phyloP scores from a whole-genome alignment of 1,284 basidiomycete genomes.

The Sanguinoderma infundibulare region DNA sequence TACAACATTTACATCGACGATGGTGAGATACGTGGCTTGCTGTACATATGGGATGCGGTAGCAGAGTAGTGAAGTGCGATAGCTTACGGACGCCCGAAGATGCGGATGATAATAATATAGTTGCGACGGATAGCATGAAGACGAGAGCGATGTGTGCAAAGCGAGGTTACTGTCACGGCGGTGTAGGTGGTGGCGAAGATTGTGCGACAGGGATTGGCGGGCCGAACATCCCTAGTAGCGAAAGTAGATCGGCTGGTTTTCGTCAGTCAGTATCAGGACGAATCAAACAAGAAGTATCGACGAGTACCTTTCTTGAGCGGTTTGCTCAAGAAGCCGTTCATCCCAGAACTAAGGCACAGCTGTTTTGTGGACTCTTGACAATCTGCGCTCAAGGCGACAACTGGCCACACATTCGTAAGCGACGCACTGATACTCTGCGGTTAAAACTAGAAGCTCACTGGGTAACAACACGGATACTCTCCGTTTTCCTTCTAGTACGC shows the following conservation, averaged over 20 bases:
- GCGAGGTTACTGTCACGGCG: conserved; percentile 2
- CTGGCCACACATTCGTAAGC: conserved; percentile 39
- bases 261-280: neutral
- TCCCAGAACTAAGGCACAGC: conserved; percentile 71
- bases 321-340: conserved; percentile 76
- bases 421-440: neutral
- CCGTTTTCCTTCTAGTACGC: conserved; percentile 59
- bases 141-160: neutral
- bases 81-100: conserved; percentile 3
- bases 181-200: conserved; percentile 19
- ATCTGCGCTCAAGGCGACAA: conserved; percentile 73
- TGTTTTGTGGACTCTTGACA: conserved; percentile 77
- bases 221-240: conserved; percentile 22
- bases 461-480: conserved; percentile 54
- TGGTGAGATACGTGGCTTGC: neutral
- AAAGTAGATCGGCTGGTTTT: conserved; percentile 9
- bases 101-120: neutral
- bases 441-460: conserved; percentile 45
- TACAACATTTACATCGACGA: conserved; percentile 19
- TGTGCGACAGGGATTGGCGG: conserved; percentile 16
- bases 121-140: conserved; percentile 19
- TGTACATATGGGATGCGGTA: conserved; percentile 12
- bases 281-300: neutral
- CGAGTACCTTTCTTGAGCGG: conserved; percentile 65
- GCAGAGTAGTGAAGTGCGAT: neutral